Conservation (phyloP, 306 rosid species). For the Lotus japonicus region DNA sequence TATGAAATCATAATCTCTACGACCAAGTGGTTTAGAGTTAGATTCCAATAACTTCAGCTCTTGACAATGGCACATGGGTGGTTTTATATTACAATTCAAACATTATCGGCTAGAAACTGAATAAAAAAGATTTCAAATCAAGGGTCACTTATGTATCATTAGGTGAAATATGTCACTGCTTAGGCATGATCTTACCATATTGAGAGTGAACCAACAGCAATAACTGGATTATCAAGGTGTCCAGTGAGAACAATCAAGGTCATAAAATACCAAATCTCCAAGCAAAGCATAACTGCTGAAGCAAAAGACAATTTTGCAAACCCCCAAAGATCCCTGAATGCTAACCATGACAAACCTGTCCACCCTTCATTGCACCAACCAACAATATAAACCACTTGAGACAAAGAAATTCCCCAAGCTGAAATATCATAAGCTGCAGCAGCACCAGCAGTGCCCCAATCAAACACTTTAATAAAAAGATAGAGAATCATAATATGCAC, state of each 20-base stretch:
- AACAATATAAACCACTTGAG: conserved; percentile 67
- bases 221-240: conserved; percentile 76
- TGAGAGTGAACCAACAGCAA: conserved; percentile 95
- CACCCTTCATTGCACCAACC: conserved; percentile 79
- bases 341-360: conserved; percentile 86
- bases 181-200: conserved; percentile 56
- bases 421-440: conserved; percentile 70
- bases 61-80: no score
- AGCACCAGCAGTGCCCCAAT: conserved; percentile 79
- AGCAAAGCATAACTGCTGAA: conserved; percentile 91
- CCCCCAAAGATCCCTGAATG: conserved; percentile 77
- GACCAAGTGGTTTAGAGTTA: no score
- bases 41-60: no score
- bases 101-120: neutral
- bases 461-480: conserved; percentile 44
- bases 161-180: neutral
- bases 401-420: conserved; percentile 68
- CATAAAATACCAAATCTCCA: conserved; percentile 97
- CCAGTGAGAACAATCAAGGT: conserved; percentile 94
- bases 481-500: conserved; percentile 39
- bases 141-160: neutral
- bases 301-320: conserved; percentile 78
- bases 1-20: no score
- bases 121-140: neutral
- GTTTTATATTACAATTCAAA: no score